Conservation (phyloP, 2,329 filamentous ascomycete genomes). For the Xylariales sp. region DNA sequence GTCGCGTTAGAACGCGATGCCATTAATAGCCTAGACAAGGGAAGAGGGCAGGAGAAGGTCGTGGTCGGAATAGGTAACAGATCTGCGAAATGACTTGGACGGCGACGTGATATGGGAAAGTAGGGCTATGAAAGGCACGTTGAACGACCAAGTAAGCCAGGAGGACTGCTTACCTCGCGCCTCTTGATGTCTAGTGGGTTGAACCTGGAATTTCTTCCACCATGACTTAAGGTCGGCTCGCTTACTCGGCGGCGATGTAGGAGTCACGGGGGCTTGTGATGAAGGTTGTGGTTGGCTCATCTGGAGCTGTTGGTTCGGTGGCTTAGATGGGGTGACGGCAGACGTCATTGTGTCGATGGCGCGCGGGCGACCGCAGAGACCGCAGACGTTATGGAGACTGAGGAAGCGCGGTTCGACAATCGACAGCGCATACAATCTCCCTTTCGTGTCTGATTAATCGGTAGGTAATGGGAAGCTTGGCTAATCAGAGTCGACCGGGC, state of each 20-base stretch:
- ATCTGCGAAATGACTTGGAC: background rate
- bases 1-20: conserved; percentile 13
- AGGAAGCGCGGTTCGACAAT: conserved; percentile 31
- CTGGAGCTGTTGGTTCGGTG: conserved; percentile 38
- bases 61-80: background rate
- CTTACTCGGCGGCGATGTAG: conserved; percentile 81
- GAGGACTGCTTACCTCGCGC: conserved; percentile 61
- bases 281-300: conserved; percentile 46
- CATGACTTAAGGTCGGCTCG: conserved; percentile 86
- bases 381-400: conserved; percentile 40
- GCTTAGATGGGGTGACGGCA: conserved; percentile 48
- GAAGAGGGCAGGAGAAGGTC: background rate
- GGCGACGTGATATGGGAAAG: conserved; percentile 1
- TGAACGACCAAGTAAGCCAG: conserved; percentile 29
- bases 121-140: conserved; percentile 6
- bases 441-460: conserved; percentile 15
- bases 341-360: conserved; percentile 52
- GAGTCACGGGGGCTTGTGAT: conserved; percentile 50
- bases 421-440: conserved; percentile 36
- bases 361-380: conserved; percentile 48
- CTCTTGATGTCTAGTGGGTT: conserved; percentile 68
- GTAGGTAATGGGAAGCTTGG: conserved; percentile 18
- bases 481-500: conserved; percentile 30
- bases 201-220: conserved; percentile 95
- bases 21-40: background rate